Percentiles rank a stretch among this genome's conserved stretches.
Conservation (phyloP, 768 basidiomycete genomes). For the Pholiota microspora region DNA sequence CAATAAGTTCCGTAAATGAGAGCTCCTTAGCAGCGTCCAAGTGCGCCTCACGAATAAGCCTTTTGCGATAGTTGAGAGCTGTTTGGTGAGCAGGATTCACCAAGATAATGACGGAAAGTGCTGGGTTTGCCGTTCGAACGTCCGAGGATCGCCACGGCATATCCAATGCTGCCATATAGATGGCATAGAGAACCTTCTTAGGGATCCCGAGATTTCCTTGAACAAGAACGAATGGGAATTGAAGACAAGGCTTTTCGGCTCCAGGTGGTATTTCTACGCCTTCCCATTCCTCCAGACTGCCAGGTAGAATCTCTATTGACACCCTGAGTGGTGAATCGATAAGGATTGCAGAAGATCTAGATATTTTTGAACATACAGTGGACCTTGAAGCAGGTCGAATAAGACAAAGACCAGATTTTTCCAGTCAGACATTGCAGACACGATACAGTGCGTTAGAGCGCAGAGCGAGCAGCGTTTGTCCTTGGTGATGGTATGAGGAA, state of each 20-base stretch:
- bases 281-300: slow-evolving; percentile 48
- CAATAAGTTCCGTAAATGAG: slow-evolving; percentile 38
- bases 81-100: slow-evolving; percentile 71
- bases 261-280: slow-evolving; percentile 16
- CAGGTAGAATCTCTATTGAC: slow-evolving; percentile 65
- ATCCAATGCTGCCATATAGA: slow-evolving; percentile 46
- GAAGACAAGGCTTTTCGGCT: slow-evolving; percentile 21
- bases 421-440: background rate
- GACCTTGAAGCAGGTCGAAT: slow-evolving; percentile 25
- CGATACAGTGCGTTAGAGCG: background rate
- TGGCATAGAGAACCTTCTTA: slow-evolving; percentile 48
- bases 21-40: slow-evolving; percentile 48
- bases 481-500: background rate
- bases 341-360: slow-evolving; percentile 4
- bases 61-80: slow-evolving; percentile 61
- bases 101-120: slow-evolving; percentile 53
- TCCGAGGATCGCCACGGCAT: slow-evolving; percentile 20
- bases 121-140: slow-evolving; percentile 22
- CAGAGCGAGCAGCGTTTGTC: background rate
- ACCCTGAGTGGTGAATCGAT: slow-evolving; percentile 26
- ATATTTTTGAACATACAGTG: slow-evolving; percentile 22
- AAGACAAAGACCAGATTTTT: slow-evolving; percentile 16
- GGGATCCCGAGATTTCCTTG: slow-evolving; percentile 68
- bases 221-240: slow-evolving; percentile 52
- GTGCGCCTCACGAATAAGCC: slow-evolving; percentile 36